Percentiles rank a stretch among this genome's conserved stretches.
These are phyloP conservation scores for Yarrowia sp. DNA, from an alignment of 805 yeast genomes.

Conservation along the genomic window DNA sequence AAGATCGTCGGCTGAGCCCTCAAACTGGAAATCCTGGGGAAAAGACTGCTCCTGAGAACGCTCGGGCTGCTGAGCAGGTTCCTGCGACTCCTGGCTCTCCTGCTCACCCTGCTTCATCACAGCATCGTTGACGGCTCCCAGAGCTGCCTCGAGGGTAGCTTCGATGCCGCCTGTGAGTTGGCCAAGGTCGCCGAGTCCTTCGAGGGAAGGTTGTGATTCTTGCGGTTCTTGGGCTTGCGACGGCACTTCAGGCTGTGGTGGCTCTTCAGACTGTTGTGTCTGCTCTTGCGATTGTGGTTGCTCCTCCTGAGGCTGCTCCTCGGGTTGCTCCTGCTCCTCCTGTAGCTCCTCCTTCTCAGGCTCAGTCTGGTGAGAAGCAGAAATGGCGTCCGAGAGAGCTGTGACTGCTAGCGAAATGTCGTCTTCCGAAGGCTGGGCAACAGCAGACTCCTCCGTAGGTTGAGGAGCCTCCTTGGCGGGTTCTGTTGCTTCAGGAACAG, in stretches of 20 bases:
- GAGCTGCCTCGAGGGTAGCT: conserved; percentile 16
- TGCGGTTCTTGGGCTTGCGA: neutral
- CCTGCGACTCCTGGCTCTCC: neutral
- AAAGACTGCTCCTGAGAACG: neutral
- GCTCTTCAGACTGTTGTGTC: neutral
- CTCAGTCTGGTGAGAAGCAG: neutral
- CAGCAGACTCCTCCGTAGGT: neutral
- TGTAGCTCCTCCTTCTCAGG: neutral
- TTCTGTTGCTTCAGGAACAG: neutral
- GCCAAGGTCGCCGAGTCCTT: neutral
- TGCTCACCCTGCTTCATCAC: conserved; percentile 2
- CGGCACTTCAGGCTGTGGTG: no score
- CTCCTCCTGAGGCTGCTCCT: neutral
- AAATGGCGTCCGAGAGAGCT: conserved; percentile 11
- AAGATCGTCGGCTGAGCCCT: conserved; percentile 1
- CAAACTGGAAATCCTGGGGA: neutral
- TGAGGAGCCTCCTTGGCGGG: neutral
- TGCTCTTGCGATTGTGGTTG: neutral
- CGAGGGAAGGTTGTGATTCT: neutral
- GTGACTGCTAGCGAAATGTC: conserved; percentile 15
- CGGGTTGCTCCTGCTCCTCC: neutral
- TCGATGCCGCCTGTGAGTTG: neutral
- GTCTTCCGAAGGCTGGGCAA: conserved; percentile 4
- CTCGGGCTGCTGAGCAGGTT: neutral
- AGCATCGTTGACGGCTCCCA: conserved; percentile 16